A percentile compares a stretch with the other conserved stretches of the same genome.
These are phyloP conservation scores for Nicotiana rustica DNA, from an alignment of 305 asterid species.

Conservation along the genomic window DNA sequence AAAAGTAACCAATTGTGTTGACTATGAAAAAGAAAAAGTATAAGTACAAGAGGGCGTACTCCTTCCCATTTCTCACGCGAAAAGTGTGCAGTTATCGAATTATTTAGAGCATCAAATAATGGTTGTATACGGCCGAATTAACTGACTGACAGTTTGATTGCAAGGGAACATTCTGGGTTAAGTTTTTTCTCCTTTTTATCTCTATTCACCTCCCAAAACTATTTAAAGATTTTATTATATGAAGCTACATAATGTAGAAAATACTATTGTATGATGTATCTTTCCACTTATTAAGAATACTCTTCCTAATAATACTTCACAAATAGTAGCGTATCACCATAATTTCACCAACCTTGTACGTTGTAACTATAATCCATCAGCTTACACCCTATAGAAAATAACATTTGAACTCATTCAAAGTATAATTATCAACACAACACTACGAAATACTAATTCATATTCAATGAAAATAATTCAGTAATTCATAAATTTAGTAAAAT, in stretches of 20 bases:
- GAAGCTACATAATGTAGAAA: not conserved
- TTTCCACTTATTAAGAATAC: not conserved
- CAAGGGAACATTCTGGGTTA: not conserved
- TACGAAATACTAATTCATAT: no score
- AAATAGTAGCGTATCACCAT: no score
- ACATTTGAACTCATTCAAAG: no score
- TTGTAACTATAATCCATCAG: no score
- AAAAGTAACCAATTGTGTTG: constrained; percentile 29
- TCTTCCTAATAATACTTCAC: no score
- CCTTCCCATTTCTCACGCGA: constrained; percentile 7
- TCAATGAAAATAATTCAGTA: no score
- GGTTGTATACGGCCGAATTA: not conserved
- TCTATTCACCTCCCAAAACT: not conserved
- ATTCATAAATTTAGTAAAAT: no score
- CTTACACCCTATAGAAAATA: no score
- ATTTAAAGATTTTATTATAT: not conserved
- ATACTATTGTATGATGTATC: not conserved
- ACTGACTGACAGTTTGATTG: not conserved
- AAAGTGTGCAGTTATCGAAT: not conserved
- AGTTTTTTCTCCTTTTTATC: not conserved
- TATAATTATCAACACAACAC: no score
- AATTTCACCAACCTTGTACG: no score
- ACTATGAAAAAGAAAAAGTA: not conserved
- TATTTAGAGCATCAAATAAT: not conserved
- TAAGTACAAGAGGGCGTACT: not conserved